Conservation (phyloP, 768 basidiomycete genomes). For the Lepiota subincarnata region DNA sequence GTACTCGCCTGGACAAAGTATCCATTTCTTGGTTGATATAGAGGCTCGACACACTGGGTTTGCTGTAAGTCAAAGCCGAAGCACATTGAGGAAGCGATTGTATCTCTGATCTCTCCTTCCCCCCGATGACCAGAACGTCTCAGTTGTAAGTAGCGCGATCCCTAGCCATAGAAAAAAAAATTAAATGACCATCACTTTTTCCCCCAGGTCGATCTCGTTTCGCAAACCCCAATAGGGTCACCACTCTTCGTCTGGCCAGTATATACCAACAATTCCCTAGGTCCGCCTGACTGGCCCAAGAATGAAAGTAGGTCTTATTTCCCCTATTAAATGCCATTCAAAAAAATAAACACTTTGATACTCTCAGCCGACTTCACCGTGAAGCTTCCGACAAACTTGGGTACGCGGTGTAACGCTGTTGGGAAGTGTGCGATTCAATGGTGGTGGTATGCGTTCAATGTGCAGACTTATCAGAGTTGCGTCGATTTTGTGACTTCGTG, state of each 20-base stretch:
- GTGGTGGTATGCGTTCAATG: conserved; percentile 30
- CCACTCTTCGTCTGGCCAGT: conserved; percentile 30
- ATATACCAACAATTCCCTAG: conserved; percentile 27
- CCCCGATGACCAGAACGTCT: conserved; percentile 25
- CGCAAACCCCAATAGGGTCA: conserved; percentile 24
- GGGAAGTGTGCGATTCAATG: conserved; percentile 35
- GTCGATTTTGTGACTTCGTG: conserved; percentile 23
- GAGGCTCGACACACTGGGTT: conserved; percentile 31
- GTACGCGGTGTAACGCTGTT: conserved; percentile 21
- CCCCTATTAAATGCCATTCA: background rate
- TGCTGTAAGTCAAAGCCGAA: conserved; percentile 20
- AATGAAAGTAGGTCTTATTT: conserved; percentile 30
- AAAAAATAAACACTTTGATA: background rate
- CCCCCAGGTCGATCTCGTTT: conserved; percentile 24
- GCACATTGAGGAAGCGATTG: conserved; percentile 5
- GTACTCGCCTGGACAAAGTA: conserved; percentile 25
- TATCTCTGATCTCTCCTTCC: background rate
- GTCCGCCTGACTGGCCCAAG: conserved; percentile 27
- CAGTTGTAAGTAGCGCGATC: conserved; percentile 3
- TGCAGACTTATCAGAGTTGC: conserved; percentile 33
- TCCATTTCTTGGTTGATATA: conserved; percentile 28
- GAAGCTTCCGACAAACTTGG: conserved; percentile 23
- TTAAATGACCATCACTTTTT: conserved; percentile 12
- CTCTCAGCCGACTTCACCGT: conserved; percentile 26
- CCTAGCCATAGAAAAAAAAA: conserved; percentile 15